Evolutionary conservation across 2,329 filamentous ascomycete genomes (phyloP).

Genomic region (Pyricularia sp.): DNA sequence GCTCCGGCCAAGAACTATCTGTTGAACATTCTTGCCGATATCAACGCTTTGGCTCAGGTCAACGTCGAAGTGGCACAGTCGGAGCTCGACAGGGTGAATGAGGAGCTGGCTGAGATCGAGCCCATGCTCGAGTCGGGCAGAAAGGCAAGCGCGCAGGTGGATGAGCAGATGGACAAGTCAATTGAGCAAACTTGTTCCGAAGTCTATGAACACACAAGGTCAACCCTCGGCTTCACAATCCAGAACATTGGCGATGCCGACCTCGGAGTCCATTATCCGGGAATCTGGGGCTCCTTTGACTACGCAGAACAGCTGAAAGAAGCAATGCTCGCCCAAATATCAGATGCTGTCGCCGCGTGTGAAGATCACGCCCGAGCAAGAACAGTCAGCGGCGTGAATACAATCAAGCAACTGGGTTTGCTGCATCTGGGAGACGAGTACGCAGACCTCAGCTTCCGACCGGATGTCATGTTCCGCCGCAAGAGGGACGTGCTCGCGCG

Average conservation of each 20-base stretch:
- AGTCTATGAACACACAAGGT: conserved; percentile 73
- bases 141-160: conserved; percentile 65
- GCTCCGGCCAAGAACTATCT: conserved; percentile 93
- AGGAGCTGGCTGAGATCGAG: conserved; percentile 70
- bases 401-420: conserved; percentile 79
- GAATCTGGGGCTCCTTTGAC: conserved; percentile 70
- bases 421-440: conserved; percentile 82
- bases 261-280: conserved; percentile 75
- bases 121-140: conserved; percentile 75
- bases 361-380: conserved; percentile 74
- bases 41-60: conserved; percentile 69
- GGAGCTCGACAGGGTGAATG: conserved; percentile 71
- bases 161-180: conserved; percentile 65
- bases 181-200: conserved; percentile 79
- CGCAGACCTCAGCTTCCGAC: conserved; percentile 71
- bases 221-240: conserved; percentile 64
- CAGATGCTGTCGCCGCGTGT: conserved; percentile 62
- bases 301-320: conserved; percentile 89
- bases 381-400: conserved; percentile 68
- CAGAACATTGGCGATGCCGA: conserved; percentile 57
- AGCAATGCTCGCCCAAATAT: conserved; percentile 82
- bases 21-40: conserved; percentile 79
- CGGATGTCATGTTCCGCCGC: conserved; percentile 87
- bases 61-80: conserved; percentile 78
- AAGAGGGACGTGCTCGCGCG: conserved; percentile 69